Base-by-base conservation (phyloP, 805 yeast species). In the Spathaspora passalidarum region DNA sequence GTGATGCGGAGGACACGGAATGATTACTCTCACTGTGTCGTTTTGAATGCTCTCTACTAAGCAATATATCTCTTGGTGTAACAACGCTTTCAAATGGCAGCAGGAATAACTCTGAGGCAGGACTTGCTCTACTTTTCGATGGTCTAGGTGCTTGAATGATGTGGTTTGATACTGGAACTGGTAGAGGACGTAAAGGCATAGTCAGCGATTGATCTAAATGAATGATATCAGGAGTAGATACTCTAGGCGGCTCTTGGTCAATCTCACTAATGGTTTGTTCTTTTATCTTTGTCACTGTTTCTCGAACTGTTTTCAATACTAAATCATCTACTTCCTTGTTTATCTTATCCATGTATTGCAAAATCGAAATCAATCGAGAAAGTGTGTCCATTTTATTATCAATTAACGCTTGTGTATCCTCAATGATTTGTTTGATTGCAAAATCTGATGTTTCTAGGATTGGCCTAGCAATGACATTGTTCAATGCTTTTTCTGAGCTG, bases 241-340 rank as follows among this genome's bases (percentile, higher is more conserved):
- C 20, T 10, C 41, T 14, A 5, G 35, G 22, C 5, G 34, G 18
- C n/a, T 18, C 25, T 22, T 29, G 14, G 4, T 7, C 4, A 17
- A n/a, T 18, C 19, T 39, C 42, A 29, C 25, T 25, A 8, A 43
- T 42, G 1, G 66, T 62, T 45, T 64, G 65, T 38, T 66, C 80
- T 44, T 69, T 68, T 10, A 79, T 83, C 53, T 75, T 79, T 32
- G 66, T 62, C 2, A 89, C 75, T 0, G 94, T 84, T 29, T 81
- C 81, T 19, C 75, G 68, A 2, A 91, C 87, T 1, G 84, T 72
- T 32, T 70, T 65, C 21, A 86, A 63, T 2, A 90, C 90, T 56
- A 82, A 67, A 17, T 65, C 74, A 57, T 89, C 94, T 3, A 89
- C 86, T 62, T 91, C 96, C 43, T 76, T 79, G 44, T 88, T 86